Evolutionary conservation across 1,284 basidiomycete species (phyloP).

Genomic region (Apiotrichum laibachii): DNA sequence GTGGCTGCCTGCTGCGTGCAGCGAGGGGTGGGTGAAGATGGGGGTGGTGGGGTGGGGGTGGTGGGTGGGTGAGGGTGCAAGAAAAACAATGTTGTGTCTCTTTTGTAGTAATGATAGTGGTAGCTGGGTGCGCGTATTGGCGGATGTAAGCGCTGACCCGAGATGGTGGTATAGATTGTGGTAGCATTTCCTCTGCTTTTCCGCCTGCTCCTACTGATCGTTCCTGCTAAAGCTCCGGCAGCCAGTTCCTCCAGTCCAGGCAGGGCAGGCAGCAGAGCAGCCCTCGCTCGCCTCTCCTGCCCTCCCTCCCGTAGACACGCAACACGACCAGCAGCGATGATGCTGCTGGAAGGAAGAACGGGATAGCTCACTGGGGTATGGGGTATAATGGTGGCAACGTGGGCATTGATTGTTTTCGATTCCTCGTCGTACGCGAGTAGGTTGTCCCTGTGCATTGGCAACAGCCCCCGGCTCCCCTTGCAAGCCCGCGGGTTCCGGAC

Average conservation of each 20-base stretch:
- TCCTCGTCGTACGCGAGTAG: not conserved
- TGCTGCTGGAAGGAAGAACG: no score
- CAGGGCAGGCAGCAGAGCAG: no score
- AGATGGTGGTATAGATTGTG: not conserved
- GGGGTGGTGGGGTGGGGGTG: not conserved
- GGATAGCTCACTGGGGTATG: not conserved
- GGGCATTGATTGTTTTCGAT: not conserved
- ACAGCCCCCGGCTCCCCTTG: not conserved
- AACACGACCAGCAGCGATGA: no score
- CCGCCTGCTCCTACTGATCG: no score
- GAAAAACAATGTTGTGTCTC: not conserved
- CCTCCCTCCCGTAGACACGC: no score
- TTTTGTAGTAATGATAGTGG: not conserved
- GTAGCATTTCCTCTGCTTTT: not conserved
- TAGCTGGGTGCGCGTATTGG: not conserved
- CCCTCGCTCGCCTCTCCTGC: no score
- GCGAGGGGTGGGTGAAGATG: not conserved
- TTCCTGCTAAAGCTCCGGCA: no score
- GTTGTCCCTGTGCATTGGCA: not conserved
- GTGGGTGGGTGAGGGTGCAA: not conserved
- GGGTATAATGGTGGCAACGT: not conserved
- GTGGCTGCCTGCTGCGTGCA: slow-evolving; percentile 1
- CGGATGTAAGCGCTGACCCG: slow-evolving; percentile 10
- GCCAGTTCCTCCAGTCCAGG: no score
- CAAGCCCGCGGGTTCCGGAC: no score